Evolutionary conservation across 768 basidiomycete species (phyloP).

Genomic region (Amanita pseudoporphyria): DNA sequence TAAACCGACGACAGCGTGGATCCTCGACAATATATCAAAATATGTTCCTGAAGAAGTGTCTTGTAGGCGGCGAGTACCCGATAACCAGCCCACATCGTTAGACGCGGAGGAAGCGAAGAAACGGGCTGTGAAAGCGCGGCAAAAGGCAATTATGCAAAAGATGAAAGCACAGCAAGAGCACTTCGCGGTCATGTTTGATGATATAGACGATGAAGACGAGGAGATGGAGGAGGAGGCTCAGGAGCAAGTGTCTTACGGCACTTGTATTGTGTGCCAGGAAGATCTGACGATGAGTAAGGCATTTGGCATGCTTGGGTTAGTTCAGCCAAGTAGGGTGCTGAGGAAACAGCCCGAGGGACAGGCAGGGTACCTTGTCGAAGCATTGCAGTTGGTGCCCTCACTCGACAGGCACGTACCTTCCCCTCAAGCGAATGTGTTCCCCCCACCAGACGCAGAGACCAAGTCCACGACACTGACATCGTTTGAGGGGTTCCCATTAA

Average conservation of each 20-base stretch:
- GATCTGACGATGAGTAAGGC: constrained; percentile 63
- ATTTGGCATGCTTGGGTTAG: constrained; percentile 79
- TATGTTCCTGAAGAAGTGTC: constrained; percentile 51
- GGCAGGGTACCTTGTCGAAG: constrained; percentile 60
- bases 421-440: constrained; percentile 26
- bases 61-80: constrained; percentile 33
- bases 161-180: constrained; percentile 91
- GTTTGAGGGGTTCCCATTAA: constrained; percentile 67
- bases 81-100: constrained; percentile 23
- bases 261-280: constrained; percentile 99
- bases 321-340: constrained; percentile 83
- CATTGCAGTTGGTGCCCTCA: constrained; percentile 49
- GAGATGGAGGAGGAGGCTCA: constrained; percentile 42
- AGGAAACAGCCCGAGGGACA: constrained; percentile 68
- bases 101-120: constrained; percentile 69
- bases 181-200: constrained; percentile 72
- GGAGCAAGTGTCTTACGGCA: constrained; percentile 58
- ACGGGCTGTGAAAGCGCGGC: constrained; percentile 79
- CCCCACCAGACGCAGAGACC: constrained; percentile 44
- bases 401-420: constrained; percentile 44
- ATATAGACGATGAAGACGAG: constrained; percentile 62
- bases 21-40: constrained; percentile 49
- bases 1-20: constrained; percentile 64
- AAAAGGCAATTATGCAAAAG: constrained; percentile 90
- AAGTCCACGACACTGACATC: constrained; percentile 32